Base-by-base conservation (phyloP, 352 stramenopile species). In the Blastocystis sp. region DNA sequence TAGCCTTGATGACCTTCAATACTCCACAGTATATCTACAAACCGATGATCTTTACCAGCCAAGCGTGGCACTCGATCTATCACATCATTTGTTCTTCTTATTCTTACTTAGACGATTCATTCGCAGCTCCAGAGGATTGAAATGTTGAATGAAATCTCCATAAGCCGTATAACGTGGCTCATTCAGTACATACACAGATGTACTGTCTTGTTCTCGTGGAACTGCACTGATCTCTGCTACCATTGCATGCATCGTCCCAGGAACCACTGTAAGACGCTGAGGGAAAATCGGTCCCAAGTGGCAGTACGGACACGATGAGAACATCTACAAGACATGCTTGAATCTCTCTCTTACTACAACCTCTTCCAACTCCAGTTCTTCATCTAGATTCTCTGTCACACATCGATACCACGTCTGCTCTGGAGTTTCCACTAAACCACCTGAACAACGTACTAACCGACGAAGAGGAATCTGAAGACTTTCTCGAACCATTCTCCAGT, bases 281-380 rank as follows among this genome's bases (percentile, higher is more conserved):
- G 71, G 71, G 27, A 66, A 61, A 37, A 63, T 39, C 14, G 49
- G 49, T 35, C 39, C 19, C 11, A 83, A 27, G 27, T 83, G 71
- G 9, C 71, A 83, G 32, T 65, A 83, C 21, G 71, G 46, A 65
- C 71, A 83, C 5, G 71, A 83, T 4, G 71, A 83, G n/a, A 66
- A 51, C 29, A 83, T 19, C 71, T 83, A 83, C 49, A 14, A 11
- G 6, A 65, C 3, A 83, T 5, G 7, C 12, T 12, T 1, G 16
- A 27, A 2, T 24, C 24, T 43, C 24, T 16, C 0, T 5, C 19
- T 21, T 80, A 83, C 71, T 27, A 54, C 32, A 51, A 83, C 21
- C 43, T 59, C 51, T 37, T 83, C 71, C 5, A 83, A 35, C 32
- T 83, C 51, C 29, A 65, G 65, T 54, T 77, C 71, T 9, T 83